Conservation (phyloP, 805 yeast genomes). For the Suhomyces faveliae region DNA sequence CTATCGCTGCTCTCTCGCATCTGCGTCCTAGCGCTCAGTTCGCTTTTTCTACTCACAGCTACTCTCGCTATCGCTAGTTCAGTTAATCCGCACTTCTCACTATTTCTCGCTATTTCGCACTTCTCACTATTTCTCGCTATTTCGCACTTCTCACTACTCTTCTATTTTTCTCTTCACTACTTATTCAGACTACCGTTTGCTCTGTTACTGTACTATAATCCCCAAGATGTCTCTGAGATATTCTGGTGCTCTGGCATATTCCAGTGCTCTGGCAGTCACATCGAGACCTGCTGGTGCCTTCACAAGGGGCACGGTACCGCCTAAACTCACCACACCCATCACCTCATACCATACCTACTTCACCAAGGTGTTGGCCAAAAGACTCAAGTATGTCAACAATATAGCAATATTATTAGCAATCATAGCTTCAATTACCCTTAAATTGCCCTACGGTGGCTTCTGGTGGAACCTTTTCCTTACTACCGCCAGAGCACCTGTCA, state of each 20-base stretch:
- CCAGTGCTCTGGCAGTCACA: not conserved
- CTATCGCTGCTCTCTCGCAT: no score
- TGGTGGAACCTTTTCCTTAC: slow-evolving; percentile 32
- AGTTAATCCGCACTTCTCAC: not conserved
- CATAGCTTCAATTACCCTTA: slow-evolving; percentile 21
- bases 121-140: not conserved
- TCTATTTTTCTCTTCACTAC: not conserved
- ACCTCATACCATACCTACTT: slow-evolving; percentile 25
- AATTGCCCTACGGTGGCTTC: slow-evolving; percentile 28
- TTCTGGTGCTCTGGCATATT: not conserved
- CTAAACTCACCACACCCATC: not conserved
- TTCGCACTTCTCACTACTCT: not conserved
- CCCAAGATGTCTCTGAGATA: slow-evolving; percentile 1
- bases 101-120: not conserved
- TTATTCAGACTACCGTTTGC: not conserved
- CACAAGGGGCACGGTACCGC: not conserved
- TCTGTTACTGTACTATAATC: not conserved
- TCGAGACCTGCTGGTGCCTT: not conserved
- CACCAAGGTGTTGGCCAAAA: slow-evolving; percentile 29
- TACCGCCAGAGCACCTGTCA: slow-evolving; percentile 28
- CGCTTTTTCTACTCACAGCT: no score
- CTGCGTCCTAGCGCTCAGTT: no score
- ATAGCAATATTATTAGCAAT: slow-evolving; percentile 28
- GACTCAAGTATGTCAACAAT: slow-evolving; percentile 37
- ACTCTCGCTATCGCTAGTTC: not conserved